Evolutionary conservation across 768 basidiomycete species (phyloP).

Genomic region (Xerocomellus intermedius): DNA sequence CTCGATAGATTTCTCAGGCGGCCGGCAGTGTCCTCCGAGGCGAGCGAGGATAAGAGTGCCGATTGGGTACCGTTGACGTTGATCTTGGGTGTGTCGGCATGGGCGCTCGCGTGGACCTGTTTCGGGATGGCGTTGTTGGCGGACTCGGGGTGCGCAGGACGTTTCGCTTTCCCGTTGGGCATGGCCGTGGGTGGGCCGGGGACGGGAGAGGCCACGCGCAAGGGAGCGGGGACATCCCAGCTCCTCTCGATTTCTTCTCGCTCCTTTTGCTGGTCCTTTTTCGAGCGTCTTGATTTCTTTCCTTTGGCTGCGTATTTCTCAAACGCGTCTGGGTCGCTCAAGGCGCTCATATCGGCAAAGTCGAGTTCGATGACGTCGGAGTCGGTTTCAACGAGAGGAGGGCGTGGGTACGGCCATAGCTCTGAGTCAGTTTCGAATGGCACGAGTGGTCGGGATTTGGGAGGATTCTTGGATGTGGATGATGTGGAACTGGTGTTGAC

Average conservation of each 20-base stretch:
- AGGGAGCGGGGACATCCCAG: constrained; percentile 53
- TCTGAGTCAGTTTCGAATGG: constrained; percentile 66
- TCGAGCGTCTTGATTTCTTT: constrained; percentile 25
- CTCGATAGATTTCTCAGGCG: constrained; percentile 37
- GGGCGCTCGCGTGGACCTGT: background rate
- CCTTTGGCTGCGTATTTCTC: constrained; percentile 30
- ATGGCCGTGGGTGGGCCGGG: constrained; percentile 2
- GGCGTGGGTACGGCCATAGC: constrained; percentile 67
- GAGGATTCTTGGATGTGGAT: constrained; percentile 16
- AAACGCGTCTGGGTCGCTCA: constrained; percentile 67
- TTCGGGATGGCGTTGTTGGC: constrained; percentile 3
- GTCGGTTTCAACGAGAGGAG: constrained; percentile 40
- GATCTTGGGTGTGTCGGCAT: constrained; percentile 9
- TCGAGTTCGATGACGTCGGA: constrained; percentile 73
- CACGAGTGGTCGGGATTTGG: constrained; percentile 43
- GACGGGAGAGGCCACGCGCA: constrained; percentile 18
- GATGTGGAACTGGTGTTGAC: constrained; percentile 3
- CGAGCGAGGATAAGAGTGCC: constrained; percentile 27
- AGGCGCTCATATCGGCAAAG: constrained; percentile 68
- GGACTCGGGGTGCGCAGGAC: constrained; percentile 5
- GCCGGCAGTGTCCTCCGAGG: constrained; percentile 14
- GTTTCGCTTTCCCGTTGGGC: constrained; percentile 29
- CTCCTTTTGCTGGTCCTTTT: constrained; percentile 39
- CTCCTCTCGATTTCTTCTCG: constrained; percentile 55
- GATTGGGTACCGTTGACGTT: constrained; percentile 20